Evolutionary conservation across 108 stramenopile genomes (phyloP), one percentile per base, ranked within the genome.

Genomic region (Nannochloropsis oceanica): DNA sequence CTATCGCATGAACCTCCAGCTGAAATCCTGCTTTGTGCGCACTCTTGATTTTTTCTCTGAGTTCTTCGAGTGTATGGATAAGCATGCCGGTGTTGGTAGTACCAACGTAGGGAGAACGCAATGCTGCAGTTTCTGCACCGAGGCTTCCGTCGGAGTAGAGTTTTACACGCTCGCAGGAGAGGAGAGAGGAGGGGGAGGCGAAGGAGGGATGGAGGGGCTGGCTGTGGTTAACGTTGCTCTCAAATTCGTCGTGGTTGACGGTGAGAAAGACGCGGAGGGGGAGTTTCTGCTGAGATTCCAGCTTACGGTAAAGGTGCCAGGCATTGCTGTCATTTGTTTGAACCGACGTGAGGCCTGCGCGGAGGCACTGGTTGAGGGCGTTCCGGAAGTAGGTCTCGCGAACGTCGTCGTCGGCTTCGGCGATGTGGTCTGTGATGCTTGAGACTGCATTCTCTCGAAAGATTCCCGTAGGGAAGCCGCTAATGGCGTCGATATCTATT

Each of bases 101-200:
- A 80, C 44, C 89, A 27, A 81, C 1, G 34, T 88, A 89, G 22
- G 85, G 85, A 12, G 46, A 18, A 27, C 43, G 89, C 83, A 91
- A 84, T 12, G 91, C 91, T 7, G 91, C 91, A 8, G 91, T 91
- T 80, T 91, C 91, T 2, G 91, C 91, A 82, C 90, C 91, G 20
- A 91, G 43, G 13, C 90, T 90, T 12, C 91, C 91, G 82, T 91
- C 91, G 11, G 90, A 42, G 80, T 83, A 91, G 46, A 91, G 44
- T 79, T 91, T 91, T 25, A 91, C 83, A 22, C 91, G 80, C 43
- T 89, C 27, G 44, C 89, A 79, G 24, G 84, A 43, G 83, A 91
- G 22, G 26, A 90, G 79, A 26, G 83, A 11, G n/a, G 43, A 12
- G 26, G 12, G 83, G 20, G 26, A 26, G 8, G 18, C 34, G 25